Evolutionary conservation across 768 basidiomycete genomes (phyloP), one percentile per base, ranked within the genome.

Genomic region (Leccinum longicurvipes): DNA sequence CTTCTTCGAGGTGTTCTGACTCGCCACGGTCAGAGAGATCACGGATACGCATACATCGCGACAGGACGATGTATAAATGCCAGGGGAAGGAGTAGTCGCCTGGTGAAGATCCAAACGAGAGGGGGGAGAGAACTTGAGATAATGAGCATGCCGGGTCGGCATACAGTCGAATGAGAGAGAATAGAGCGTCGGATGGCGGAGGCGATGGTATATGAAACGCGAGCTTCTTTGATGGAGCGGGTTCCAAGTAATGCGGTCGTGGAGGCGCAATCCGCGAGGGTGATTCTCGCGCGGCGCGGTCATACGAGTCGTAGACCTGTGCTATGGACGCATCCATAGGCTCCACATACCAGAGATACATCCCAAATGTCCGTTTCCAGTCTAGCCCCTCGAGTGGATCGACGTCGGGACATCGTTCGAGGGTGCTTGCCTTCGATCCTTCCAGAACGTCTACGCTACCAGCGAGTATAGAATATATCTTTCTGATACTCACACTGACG

Each of bases 361-460:
- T 73, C 3, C 92, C 97, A 67, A 98, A 91, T 1, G 87, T 86
- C 19, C 93, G 84, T 69, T 93, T 95, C 97, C 97, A 99, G 67
- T 97, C 95, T 51, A 98, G 72, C 0, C 83, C 89, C 51, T 85
- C 75, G 17, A 84, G 77, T 5, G 97, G 76, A 53, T 82, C 75
- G 25, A 91, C 66, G 53, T 87, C 84, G 12, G 76, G 68, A 65
- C 78, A 78, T 46, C 80, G 81, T 60, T 79, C 77, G 23, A 79
- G 62, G 17, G 81, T 82, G 25, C 76, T 75, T 3, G 81, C 80
- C 57, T 73, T 77, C 49, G 77, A 79, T 28, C 80, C 84, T 44
- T 81, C 77, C 10, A 86, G 76, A 6, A 83, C 69, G 57, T 82
- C 79, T 56, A 84, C 78, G 45, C 89, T 79, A 9, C 97, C 97